Conservation (phyloP, 140 eudicot genomes). For the Stevia rebaudiana region DNA sequence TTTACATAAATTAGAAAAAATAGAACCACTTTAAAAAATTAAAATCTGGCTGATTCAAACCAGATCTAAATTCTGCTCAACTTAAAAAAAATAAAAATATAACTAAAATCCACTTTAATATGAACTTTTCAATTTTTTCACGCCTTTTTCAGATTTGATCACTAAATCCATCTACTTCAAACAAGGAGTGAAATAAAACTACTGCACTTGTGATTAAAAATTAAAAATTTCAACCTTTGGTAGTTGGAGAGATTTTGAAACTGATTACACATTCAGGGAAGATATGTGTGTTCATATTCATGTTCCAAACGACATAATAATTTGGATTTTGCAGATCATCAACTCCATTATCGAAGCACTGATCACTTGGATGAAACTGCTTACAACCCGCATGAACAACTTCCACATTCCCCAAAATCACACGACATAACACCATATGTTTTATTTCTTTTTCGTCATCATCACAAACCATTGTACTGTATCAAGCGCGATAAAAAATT, state of each 20-base stretch:
- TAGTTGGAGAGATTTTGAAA: slow-evolving; percentile 35
- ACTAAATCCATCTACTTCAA: too few relatives aligned
- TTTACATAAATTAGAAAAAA: too few relatives aligned
- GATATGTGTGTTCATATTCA: slow-evolving; percentile 56
- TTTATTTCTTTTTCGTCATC: slow-evolving; percentile 45
- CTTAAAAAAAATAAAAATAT: too few relatives aligned
- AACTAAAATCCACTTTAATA: too few relatives aligned
- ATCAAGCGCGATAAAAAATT: background rate
- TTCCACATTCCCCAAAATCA: slow-evolving; percentile 84
- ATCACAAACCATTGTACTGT: slow-evolving; percentile 41
- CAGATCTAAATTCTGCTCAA: too few relatives aligned
- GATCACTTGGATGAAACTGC: slow-evolving; percentile 67
- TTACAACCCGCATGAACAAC: slow-evolving; percentile 38
- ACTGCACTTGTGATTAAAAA: background rate
- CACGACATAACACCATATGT: slow-evolving; percentile 67
- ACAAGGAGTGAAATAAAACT: too few relatives aligned
- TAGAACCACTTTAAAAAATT: too few relatives aligned
- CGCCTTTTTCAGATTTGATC: too few relatives aligned
- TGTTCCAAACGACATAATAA: slow-evolving; percentile 48
- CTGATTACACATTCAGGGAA: slow-evolving; percentile 53
- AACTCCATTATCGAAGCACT: slow-evolving; percentile 70
- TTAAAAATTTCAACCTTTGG: slow-evolving; percentile 34
- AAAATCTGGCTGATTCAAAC: too few relatives aligned
- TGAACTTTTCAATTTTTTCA: too few relatives aligned
- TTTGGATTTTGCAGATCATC: slow-evolving; percentile 66